These are phyloP conservation scores for bread wheat (Triticum aestivum) DNA, from an alignment of 176 grass and related monocot genomes.

Conservation along the genomic window DNA sequence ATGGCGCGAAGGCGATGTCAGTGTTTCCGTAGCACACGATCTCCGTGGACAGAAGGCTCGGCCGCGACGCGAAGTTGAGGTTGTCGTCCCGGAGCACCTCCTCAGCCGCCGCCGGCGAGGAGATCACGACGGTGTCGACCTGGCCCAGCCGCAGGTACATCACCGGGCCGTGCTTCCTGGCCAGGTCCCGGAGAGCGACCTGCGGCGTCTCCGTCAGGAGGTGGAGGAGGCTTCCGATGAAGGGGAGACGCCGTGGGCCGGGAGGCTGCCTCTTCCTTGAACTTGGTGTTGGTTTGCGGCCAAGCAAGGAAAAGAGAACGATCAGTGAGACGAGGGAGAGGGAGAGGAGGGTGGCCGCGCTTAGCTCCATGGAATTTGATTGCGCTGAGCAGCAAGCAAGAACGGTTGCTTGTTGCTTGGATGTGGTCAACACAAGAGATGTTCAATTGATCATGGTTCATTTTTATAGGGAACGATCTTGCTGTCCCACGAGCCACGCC, in stretches of 20 bases:
- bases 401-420: no score
- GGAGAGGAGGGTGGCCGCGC: background rate
- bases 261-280: background rate
- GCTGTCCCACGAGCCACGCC: no score
- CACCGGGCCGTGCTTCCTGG: background rate
- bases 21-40: background rate
- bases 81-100: conserved; percentile 34
- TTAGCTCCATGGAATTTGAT: background rate
- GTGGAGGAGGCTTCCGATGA: background rate
- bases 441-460: no score
- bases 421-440: no score
- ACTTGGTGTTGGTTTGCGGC: background rate
- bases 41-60: background rate
- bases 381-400: background rate
- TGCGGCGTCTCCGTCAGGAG: background rate
- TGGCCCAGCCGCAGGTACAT: background rate
- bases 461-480: no score
- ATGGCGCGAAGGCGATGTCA: conserved; percentile 30
- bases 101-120: conserved; percentile 21
- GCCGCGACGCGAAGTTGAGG: conserved; percentile 15
- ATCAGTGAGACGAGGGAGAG: background rate
- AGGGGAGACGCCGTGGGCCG: background rate
- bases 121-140: background rate
- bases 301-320: background rate
- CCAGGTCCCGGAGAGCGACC: background rate